A percentile compares a stretch with the other conserved stretches of the same genome.
These are phyloP conservation scores for Panicum virgatum DNA, from an alignment of 202 grass and related monocot genomes.

Conservation along the genomic window DNA sequence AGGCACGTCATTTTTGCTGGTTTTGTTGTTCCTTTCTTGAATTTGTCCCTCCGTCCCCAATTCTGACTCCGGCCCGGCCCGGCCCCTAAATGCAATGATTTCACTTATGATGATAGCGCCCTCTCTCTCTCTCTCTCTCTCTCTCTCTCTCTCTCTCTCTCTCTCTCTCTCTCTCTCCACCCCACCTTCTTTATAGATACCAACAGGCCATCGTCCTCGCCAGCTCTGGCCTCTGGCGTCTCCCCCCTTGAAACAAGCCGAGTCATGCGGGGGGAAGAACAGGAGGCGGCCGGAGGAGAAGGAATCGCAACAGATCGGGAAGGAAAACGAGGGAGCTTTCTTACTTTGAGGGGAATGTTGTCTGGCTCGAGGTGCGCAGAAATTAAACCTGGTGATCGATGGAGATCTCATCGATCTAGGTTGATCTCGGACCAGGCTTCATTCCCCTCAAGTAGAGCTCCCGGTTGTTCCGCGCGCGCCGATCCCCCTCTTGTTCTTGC, in stretches of 20 bases:
- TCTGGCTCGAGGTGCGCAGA: constrained; percentile 73
- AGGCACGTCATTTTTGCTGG: constrained; percentile 18
- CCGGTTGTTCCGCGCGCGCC: not conserved
- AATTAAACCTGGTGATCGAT: not conserved
- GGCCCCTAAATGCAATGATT: constrained; percentile 57
- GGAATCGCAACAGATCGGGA: not conserved
- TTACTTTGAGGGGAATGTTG: constrained; percentile 94
- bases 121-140: constrained; percentile 4
- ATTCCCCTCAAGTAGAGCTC: constrained; percentile 82
- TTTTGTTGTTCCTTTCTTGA: not conserved
- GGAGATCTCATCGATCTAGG: constrained; percentile 32
- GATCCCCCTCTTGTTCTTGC: constrained; percentile 17
- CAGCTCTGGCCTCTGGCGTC: constrained; percentile 12
- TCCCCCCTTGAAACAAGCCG: constrained; percentile 52
- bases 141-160: not conserved
- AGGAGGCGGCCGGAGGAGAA: not conserved
- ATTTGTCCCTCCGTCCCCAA: constrained; percentile 21
- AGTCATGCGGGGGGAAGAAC: constrained; percentile 35
- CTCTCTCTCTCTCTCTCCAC: constrained; percentile 3
- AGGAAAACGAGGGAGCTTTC: constrained; percentile 44
- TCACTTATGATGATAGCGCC: constrained; percentile 51
- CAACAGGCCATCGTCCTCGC: constrained; percentile 31
- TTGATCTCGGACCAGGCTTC: constrained; percentile 99
- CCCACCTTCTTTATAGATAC: constrained; percentile 40
- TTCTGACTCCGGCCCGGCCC: too few species aligned